Evolutionary conservation across 2,329 filamentous ascomycete genomes (phyloP).

Genomic region (Fusarium sp.): DNA sequence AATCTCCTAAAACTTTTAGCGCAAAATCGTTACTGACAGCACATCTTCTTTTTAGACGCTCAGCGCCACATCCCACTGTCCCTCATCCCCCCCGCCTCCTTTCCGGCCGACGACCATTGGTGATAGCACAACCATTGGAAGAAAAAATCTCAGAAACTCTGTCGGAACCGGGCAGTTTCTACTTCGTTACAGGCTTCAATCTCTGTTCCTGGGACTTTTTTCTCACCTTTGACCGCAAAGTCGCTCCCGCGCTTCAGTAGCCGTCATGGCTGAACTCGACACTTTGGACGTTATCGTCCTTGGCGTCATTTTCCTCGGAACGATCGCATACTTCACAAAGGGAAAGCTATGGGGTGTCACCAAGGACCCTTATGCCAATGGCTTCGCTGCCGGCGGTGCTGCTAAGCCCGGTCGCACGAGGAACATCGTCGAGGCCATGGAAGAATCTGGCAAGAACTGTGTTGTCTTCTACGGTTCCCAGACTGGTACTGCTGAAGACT

Average conservation of each 20-base stretch:
- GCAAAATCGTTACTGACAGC: conserved; percentile 34
- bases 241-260: conserved; percentile 21
- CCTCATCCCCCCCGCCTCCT: conserved; percentile 42
- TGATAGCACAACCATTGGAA: conserved; percentile 17
- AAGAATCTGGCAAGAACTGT: conserved; percentile 95
- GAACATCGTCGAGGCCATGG: conserved; percentile 95
- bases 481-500: conserved; percentile 98
- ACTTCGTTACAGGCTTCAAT: neutral
- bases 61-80: conserved; percentile 42
- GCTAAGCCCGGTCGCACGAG: conserved; percentile 86
- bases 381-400: conserved; percentile 75
- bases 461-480: conserved; percentile 99
- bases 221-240: conserved; percentile 7
- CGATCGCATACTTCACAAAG: conserved; percentile 96
- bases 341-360: conserved; percentile 90
- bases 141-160: conserved; percentile 24
- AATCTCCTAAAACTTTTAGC: conserved; percentile 28
- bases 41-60: conserved; percentile 38
- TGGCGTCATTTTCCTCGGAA: conserved; percentile 83
- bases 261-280: conserved; percentile 92
- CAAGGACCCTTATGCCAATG: conserved; percentile 88
- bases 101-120: conserved; percentile 41
- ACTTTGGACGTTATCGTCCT: conserved; percentile 96
- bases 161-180: neutral
- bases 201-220: neutral